Base-by-base conservation (phyloP, 306 rosid species). In the Adenanthera pavonina region DNA sequence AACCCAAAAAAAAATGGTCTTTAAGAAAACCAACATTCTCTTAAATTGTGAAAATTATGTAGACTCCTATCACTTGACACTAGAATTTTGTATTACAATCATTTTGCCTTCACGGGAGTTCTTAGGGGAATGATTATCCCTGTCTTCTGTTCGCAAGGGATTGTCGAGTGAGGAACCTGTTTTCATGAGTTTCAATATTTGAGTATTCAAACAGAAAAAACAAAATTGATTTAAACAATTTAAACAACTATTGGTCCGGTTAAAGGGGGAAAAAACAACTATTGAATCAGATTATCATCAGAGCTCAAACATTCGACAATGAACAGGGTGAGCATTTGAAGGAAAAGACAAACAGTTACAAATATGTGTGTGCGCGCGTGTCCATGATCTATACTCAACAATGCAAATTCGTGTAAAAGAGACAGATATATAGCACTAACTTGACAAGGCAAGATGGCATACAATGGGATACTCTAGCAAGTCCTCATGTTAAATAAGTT, bases 101-200 rank as follows among this genome's bases (percentile, higher is more conserved):
- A 20, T 75, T 75, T 60, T 67, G 69, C 65, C 78, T 72, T 74
- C 76, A 20, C 76, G 60, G 17, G 38, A 76, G 57, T 66, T 64
- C 49, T 25, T 2, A 33, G 14, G 49, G 35, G n/a, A 11, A 38
- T 62, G 14, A 51, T 76, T 68, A 87, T n/a, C 54, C 74, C 8
- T 67, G 64, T 72, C 78, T 76, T 82, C 76, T 44, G 25, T 82
- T 79, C 66, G 70, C 81, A 79, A 72, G 76, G 70, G 88, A 85
- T 60, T 87, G 78, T 61, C 79, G 81, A 76, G 12, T 78, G 69
- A 87, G 85, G 80, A 82, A 87, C 86, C 90, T 87, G 81, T 82
- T 59, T 43, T 16, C 79, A 75, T 1, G 46, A 75, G 56, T 1
- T 75, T 9, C 34, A 57, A 40, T 20, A 56, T 19, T 1, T 38